Evolutionary conservation across 2,329 filamentous ascomycete genomes (phyloP).

Genomic region (Seiridium cupressi): DNA sequence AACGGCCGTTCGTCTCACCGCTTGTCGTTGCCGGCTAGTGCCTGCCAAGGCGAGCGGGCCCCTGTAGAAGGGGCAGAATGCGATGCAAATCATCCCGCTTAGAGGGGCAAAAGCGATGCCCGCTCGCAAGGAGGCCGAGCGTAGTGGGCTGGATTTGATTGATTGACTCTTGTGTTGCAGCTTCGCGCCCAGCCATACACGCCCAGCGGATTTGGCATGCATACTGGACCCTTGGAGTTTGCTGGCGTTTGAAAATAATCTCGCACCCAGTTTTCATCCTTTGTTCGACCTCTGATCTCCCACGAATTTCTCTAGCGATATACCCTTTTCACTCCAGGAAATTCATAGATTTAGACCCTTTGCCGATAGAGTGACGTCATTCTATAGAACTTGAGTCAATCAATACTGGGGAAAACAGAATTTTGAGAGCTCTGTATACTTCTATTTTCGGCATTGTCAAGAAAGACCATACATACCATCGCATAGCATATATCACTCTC

Average conservation of each 20-base stretch:
- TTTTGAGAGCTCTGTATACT: background rate
- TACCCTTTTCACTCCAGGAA: background rate
- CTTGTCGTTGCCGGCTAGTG: constrained; percentile 5
- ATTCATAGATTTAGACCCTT: background rate
- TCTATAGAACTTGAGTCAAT: background rate
- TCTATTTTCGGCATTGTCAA: background rate
- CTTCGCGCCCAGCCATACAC: background rate
- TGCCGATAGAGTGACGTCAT: constrained; percentile 6
- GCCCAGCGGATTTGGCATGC: background rate
- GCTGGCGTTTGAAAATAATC: background rate
- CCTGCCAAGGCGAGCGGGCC: background rate
- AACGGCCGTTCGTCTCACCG: background rate
- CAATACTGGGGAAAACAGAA: background rate
- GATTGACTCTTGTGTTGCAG: background rate
- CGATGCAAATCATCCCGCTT: background rate
- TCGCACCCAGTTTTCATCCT: background rate
- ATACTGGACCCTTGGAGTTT: background rate
- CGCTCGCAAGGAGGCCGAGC: background rate
- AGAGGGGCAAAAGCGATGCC: background rate
- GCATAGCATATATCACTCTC: background rate
- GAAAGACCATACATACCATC: background rate
- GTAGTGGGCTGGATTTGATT: background rate
- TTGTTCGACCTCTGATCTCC: too few relatives aligned
- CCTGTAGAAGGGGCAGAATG: background rate
- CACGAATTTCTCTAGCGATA: too few relatives aligned